Conservation (phyloP, 768 basidiomycete species). For the Mycena amicta region DNA sequence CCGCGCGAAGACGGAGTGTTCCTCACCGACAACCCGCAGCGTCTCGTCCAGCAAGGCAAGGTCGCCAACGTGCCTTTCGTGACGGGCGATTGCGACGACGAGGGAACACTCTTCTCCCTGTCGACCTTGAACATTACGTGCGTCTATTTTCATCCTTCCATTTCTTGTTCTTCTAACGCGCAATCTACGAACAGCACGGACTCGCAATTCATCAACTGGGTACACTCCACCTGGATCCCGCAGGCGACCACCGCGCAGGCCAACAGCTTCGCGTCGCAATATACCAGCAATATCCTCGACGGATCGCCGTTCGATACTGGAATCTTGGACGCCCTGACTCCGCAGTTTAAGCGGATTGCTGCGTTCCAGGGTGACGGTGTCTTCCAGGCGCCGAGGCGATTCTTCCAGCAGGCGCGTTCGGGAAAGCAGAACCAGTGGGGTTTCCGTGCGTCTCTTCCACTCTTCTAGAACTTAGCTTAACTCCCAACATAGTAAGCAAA, state of each 20-base stretch:
- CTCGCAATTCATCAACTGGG: constrained; percentile 11
- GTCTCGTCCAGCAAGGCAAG: constrained; percentile 42
- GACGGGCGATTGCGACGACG: constrained; percentile 58
- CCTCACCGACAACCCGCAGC: constrained; percentile 44
- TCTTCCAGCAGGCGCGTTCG: constrained; percentile 44
- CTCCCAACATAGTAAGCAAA: constrained; percentile 32
- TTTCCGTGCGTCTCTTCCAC: constrained; percentile 31
- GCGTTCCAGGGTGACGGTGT: constrained; percentile 43
- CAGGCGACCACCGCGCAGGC: constrained; percentile 3
- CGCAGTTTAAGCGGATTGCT: constrained; percentile 26
- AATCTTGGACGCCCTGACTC: constrained; percentile 10
- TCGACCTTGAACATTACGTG: constrained; percentile 45
- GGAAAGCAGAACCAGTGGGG: constrained; percentile 44
- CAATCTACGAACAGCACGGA: constrained; percentile 8
- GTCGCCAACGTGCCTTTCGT: constrained; percentile 54
- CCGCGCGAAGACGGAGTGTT: constrained; percentile 56
- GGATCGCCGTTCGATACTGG: constrained; percentile 25
- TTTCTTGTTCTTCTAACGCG: neutral
- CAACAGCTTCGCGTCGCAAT: neutral
- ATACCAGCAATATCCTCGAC: constrained; percentile 9
- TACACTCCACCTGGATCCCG: constrained; percentile 13
- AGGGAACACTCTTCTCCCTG: constrained; percentile 56
- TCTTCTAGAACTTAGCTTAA: neutral
- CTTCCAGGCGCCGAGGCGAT: constrained; percentile 54
- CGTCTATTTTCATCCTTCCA: neutral